Percentiles rank a stretch among this genome's conserved stretches.
phyloP scores from a whole-genome alignment of 2,329 filamentous ascomycete genomes.

The Rhynchosporium graminicola region DNA sequence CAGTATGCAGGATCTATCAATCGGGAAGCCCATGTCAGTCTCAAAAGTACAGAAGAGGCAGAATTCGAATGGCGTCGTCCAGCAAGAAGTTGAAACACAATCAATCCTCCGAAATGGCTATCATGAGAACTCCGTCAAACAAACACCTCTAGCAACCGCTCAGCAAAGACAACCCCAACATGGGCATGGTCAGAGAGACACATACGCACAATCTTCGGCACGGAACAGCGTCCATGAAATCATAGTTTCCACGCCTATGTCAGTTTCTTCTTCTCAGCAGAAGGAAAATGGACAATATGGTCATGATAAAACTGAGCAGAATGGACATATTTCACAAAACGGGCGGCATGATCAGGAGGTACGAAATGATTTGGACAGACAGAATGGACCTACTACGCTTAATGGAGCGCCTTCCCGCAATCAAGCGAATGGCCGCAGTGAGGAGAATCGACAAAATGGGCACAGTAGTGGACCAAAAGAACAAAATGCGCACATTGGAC shows the following conservation, averaged over 20 bases:
- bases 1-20: slow-evolving; percentile 1
- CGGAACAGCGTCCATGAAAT: slow-evolving; percentile 13
- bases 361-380: background rate
- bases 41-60: background rate
- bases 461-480: too few species aligned
- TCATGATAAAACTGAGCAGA: background rate
- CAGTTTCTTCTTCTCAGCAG: background rate
- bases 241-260: background rate
- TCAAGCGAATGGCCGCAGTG: too few species aligned
- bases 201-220: background rate
- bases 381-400: background rate
- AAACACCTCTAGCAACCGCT: background rate
- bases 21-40: background rate
- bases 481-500: too few species aligned
- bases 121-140: background rate
- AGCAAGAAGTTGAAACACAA: slow-evolving; percentile 1
- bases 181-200: background rate
- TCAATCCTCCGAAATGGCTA: background rate
- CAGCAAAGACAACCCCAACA: background rate
- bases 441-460: too few species aligned
- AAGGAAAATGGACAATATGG: background rate
- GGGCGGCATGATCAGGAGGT: background rate
- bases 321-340: background rate
- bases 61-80: background rate
- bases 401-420: too few species aligned